Conservation (phyloP, 257 asterid species). For the Leonotis leonurus region DNA sequence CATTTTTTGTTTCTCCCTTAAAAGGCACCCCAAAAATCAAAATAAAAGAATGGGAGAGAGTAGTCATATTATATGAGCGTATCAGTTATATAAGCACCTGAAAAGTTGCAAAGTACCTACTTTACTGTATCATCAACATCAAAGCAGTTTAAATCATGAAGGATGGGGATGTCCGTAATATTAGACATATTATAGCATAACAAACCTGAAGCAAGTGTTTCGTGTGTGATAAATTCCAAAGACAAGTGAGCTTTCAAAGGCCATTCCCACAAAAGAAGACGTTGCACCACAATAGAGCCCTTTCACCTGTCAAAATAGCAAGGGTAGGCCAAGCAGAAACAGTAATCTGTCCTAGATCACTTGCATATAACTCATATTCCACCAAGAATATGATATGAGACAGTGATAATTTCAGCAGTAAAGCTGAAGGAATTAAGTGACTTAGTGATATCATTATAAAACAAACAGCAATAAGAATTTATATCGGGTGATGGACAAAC, state of each 20-base stretch:
- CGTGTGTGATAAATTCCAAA: slow-evolving; percentile 88
- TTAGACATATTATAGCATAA: slow-evolving; percentile 2
- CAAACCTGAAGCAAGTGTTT: slow-evolving; percentile 70
- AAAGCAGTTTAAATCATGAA: slow-evolving; percentile 6
- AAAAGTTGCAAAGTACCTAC: slow-evolving; percentile 11
- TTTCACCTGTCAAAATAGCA: slow-evolving; percentile 52
- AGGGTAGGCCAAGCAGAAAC: too few species aligned
- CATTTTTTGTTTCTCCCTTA: slow-evolving; percentile 53
- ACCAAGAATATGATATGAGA: too few species aligned
- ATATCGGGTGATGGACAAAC: too few species aligned
- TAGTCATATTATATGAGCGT: background rate
- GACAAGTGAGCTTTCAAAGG: slow-evolving; percentile 84
- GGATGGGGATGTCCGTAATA: background rate
- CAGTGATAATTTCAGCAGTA: too few species aligned
- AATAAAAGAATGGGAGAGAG: background rate
- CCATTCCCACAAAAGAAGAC: slow-evolving; percentile 86
- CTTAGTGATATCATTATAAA: too few species aligned
- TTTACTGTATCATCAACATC: slow-evolving; percentile 13
- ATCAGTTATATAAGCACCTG: slow-evolving; percentile 4
- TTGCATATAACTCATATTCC: too few species aligned
- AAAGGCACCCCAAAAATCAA: slow-evolving; percentile 8
- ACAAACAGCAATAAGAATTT: too few species aligned
- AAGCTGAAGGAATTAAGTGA: too few species aligned
- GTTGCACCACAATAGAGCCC: slow-evolving; percentile 93
- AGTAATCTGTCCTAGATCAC: too few species aligned